Evolutionary conservation across 2,329 filamentous ascomycete genomes (phyloP), one percentile per base, ranked within the genome.

Genomic region (Plenodomus lindquistii): DNA sequence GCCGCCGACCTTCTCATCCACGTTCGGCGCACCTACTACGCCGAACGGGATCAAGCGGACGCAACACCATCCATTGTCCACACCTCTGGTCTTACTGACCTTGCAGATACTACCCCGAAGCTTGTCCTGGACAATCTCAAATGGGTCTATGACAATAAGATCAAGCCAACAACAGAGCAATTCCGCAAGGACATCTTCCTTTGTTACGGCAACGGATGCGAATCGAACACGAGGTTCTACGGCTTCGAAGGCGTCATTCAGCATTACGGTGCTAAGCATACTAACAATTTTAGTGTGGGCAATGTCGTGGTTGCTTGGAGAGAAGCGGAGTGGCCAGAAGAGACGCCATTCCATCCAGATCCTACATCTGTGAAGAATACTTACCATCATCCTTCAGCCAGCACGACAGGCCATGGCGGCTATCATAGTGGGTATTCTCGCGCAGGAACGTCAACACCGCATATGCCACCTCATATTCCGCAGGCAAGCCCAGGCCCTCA

Each of bases 101-200:
- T 42, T 22, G 39, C 48, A 39, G 77, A 82, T 6, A 81, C 78
- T 59, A 83, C 79, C 20, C 79, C 83, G 66, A 85, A 80, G 63
- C 76, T 93, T 43, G 88, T 86, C 1, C 73, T 94, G 57, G 89
- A 93, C 65, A 91, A 92, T 63, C 91, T 94, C 88, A 92, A 88
- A 70, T 93, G 87, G 84, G 77, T 92, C 22, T 92, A 88, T 67
- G 88, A 92, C 62, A 83, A 82, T 57, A 91, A 90, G 67, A 79
- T 94, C 65, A 89, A 85, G 63, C 83, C 84, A 19, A 73, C 84
- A 44, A 89, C 86, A 2, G 86, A 90, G 53, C 73, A 77, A 38
- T 79, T 81, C 59, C 79, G 84, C 58, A 88, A 85, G 62, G 88
- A 92, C 46, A 73, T 92, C 9, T 94, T 94, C 69, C 79, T 88